phyloP scores from a whole-genome alignment of 176 grass and related monocot genomes.

The Aegilops bicornis region DNA sequence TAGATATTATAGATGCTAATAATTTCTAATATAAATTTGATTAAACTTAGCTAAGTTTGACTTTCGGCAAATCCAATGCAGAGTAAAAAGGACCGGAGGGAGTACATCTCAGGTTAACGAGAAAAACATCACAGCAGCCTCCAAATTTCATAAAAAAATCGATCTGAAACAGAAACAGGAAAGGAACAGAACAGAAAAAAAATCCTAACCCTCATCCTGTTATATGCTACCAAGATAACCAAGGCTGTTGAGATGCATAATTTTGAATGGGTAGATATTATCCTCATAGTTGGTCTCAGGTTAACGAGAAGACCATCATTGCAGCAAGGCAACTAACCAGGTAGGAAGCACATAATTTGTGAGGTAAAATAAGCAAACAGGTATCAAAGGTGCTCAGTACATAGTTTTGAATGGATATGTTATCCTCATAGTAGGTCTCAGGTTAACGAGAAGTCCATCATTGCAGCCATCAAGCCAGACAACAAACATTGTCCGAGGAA shows the following conservation, averaged over 20 bases:
- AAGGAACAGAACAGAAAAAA: not conserved
- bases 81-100: too few species aligned
- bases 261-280: constrained; percentile 40
- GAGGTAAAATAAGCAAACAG: not conserved
- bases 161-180: not conserved
- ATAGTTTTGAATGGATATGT: constrained; percentile 47
- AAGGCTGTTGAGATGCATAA: constrained; percentile 22
- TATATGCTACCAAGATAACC: not conserved
- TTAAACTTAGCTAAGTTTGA: too few species aligned
- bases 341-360: not conserved
- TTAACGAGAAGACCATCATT: constrained; percentile 49
- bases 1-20: too few species aligned
- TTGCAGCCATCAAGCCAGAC: constrained; percentile 5
- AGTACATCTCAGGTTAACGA: constrained; percentile 31
- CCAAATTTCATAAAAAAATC: not conserved
- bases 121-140: constrained; percentile 28
- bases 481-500: not conserved
- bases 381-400: constrained; percentile 32
- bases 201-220: not conserved
- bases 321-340: not conserved
- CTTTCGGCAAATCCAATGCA: too few species aligned
- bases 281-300: constrained; percentile 14
- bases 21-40: too few species aligned
- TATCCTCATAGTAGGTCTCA: constrained; percentile 18
- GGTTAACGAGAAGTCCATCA: constrained; percentile 55